Conservation (phyloP, 2,329 filamentous ascomycete species). For the Calycina marina region DNA sequence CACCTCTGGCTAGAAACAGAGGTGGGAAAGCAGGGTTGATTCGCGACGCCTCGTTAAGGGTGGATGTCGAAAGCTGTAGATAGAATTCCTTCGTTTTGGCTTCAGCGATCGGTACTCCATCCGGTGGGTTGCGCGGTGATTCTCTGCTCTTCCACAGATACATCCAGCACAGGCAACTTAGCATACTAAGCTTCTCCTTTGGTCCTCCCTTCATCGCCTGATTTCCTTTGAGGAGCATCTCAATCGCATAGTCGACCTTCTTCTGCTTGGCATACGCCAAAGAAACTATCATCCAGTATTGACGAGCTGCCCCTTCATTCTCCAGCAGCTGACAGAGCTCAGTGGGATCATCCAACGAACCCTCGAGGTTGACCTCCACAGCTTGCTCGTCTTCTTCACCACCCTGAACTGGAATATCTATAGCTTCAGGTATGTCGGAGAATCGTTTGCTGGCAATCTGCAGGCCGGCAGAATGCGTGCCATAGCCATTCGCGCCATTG, state of each 20-base stretch:
- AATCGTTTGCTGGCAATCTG: conserved; percentile 32
- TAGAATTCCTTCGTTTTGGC: conserved; percentile 87
- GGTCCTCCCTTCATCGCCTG: conserved; percentile 42
- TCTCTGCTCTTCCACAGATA: conserved; percentile 56
- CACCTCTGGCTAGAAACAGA: conserved; percentile 79
- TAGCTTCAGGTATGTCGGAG: conserved; percentile 47
- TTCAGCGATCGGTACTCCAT: conserved; percentile 51
- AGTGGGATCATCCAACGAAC: conserved; percentile 82
- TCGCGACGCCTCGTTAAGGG: conserved; percentile 86
- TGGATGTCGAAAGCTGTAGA: conserved; percentile 77
- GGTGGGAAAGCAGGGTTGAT: conserved; percentile 88
- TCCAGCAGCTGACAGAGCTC: conserved; percentile 92
- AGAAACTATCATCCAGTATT: conserved; percentile 96
- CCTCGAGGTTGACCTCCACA: conserved; percentile 87
- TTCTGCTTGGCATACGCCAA: conserved; percentile 92
- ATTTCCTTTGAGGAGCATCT: conserved; percentile 53
- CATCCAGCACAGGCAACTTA: conserved; percentile 57
- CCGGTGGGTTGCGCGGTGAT: conserved; percentile 49
- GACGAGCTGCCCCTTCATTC: conserved; percentile 80
- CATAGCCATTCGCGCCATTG: conserved; percentile 18
- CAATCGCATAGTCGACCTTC: conserved; percentile 73
- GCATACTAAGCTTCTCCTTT: conserved; percentile 52
- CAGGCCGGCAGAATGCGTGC: conserved; percentile 8
- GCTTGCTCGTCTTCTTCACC: conserved; percentile 52
- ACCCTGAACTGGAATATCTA: conserved; percentile 51